Conservation (phyloP, 441 rosid species). For the Raphanus hybrid region DNA sequence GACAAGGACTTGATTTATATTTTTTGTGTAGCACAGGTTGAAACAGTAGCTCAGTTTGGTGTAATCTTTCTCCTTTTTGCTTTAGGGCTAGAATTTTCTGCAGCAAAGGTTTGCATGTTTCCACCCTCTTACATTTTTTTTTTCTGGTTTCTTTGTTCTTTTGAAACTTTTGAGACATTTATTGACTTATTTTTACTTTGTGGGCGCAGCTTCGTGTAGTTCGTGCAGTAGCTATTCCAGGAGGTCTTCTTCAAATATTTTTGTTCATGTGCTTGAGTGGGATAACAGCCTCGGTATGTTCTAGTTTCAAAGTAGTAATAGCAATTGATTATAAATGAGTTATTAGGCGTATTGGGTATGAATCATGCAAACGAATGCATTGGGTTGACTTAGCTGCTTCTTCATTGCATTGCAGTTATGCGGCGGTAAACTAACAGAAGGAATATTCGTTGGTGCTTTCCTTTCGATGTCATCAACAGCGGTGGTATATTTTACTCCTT, state of each 20-base stretch:
- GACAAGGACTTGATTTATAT: conserved; percentile 20
- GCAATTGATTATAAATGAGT: conserved; percentile 5
- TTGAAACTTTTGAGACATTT: conserved; percentile 19
- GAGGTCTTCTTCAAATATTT: conserved; percentile 95
- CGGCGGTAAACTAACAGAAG: conserved; percentile 93
- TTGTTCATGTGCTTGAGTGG: conserved; percentile 95
- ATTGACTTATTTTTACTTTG: conserved; percentile 21
- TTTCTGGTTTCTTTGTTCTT: conserved; percentile 10
- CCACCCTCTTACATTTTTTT: conserved; percentile 25
- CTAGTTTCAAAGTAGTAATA: conserved; percentile 6
- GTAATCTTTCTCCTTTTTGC: conserved; percentile 98
- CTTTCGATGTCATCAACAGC: conserved; percentile 97
- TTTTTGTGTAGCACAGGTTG: conserved; percentile 63
- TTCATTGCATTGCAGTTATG: conserved; percentile 64
- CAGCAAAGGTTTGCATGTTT: conserved; percentile 69
- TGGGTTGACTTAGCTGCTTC: conserved; percentile 14
- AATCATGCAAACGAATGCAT: conserved; percentile 6
- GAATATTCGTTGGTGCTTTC: conserved; percentile 87
- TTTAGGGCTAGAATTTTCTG: conserved; percentile 89
- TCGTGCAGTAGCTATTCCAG: conserved; percentile 93
- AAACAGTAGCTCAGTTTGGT: conserved; percentile 98
- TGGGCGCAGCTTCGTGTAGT: conserved; percentile 88
- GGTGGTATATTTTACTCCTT: conserved; percentile 59
- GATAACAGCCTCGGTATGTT: conserved; percentile 80
- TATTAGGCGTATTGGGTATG: conserved; percentile 1